phyloP scores from a whole-genome alignment of 2,329 filamentous ascomycete genomes.

The Talaromyces sp. region DNA sequence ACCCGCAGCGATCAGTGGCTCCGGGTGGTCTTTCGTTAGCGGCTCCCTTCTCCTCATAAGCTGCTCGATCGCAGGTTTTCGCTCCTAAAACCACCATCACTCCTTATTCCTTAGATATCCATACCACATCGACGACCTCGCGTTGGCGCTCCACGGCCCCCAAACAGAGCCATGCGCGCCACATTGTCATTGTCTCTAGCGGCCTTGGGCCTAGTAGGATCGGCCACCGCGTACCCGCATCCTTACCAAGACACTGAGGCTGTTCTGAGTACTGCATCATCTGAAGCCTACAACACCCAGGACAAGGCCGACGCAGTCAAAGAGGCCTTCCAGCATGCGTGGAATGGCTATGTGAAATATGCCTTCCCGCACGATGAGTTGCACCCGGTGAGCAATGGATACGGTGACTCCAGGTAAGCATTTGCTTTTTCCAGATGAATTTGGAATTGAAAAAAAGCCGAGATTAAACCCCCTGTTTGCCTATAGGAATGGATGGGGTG shows the following conservation, averaged over 20 bases:
- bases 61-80: not conserved
- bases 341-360: conserved; percentile 72
- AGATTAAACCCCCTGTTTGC: not conserved
- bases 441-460: not conserved
- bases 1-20: conserved; percentile 12
- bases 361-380: conserved; percentile 80
- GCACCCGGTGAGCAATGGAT: conserved; percentile 66
- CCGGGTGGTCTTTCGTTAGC: conserved; percentile 23
- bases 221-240: conserved; percentile 27
- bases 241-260: conserved; percentile 20
- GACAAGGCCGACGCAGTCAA: conserved; percentile 63
- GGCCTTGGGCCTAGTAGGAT: conserved; percentile 27
- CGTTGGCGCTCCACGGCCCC: not conserved
- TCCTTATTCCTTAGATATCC: not conserved
- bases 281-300: conserved; percentile 10
- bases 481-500: conserved; percentile 78
- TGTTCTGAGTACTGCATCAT: conserved; percentile 10
- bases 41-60: conserved; percentile 3
- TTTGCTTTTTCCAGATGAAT: not conserved
- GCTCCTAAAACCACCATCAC: not conserved
- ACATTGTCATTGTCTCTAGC: conserved; percentile 28
- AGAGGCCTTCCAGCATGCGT: conserved; percentile 69
- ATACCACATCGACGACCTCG: not conserved
- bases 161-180: conserved; percentile 26
- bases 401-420: conserved; percentile 68